A percentile compares a stretch with the other conserved stretches of the same genome.
phyloP scores from a whole-genome alignment of 495 filamentous ascomycete genomes.

The Letharia columbiana region DNA sequence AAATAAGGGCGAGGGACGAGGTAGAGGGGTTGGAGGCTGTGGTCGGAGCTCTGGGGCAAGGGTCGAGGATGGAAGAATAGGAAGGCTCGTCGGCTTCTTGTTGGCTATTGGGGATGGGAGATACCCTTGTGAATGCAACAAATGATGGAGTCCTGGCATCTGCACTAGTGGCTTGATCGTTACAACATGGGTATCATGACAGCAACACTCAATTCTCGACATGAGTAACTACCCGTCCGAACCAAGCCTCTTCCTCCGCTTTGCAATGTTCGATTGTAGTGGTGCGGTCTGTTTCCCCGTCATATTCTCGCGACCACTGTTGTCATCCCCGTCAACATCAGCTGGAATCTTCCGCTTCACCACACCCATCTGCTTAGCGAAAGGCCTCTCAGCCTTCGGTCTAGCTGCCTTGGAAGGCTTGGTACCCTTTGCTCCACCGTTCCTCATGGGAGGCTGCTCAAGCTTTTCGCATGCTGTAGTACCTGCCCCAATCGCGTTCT shows the following conservation, averaged over 20 bases:
- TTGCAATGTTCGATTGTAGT: neutral
- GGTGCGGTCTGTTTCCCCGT: neutral
- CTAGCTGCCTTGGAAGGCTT: neutral
- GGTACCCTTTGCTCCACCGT: neutral
- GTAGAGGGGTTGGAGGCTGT: constrained; percentile 23
- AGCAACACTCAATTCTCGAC: neutral
- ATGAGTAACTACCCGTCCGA: constrained; percentile 14
- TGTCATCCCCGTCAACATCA: neutral
- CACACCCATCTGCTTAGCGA: neutral
- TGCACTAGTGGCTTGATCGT: neutral
- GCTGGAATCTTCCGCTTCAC: constrained; percentile 7
- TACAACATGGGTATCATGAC: constrained; percentile 5
- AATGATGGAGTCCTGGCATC: neutral
- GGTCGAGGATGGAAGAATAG: constrained; percentile 14
- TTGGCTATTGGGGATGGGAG: neutral
- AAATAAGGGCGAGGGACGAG: constrained; percentile 21
- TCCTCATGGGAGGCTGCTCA: neutral
- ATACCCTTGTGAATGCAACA: neutral
- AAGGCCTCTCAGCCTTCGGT: neutral
- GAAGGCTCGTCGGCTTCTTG: neutral
- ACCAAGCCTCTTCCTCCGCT: constrained; percentile 12
- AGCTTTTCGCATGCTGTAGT: neutral
- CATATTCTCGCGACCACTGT: neutral
- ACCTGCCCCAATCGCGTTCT: constrained; percentile 23
- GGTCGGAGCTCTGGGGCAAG: constrained; percentile 10